Conservation (phyloP, 495 filamentous ascomycete genomes). For the Penicillium robsamsonii region DNA sequence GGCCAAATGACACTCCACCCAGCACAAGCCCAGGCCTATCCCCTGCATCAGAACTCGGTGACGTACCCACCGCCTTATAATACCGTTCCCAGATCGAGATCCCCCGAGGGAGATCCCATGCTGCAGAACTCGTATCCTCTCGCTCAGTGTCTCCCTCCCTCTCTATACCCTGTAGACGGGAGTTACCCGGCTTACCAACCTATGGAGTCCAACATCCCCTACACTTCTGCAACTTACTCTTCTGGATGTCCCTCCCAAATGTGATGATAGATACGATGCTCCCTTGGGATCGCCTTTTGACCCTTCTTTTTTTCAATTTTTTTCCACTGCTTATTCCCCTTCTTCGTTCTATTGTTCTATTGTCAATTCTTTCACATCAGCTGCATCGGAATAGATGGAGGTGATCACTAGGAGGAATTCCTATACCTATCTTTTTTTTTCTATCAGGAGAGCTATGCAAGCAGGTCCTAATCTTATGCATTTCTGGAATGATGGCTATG, state of each 20-base stretch:
- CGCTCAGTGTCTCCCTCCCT: constrained; percentile 14
- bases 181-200: constrained; percentile 20
- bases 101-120: constrained; percentile 24
- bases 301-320: not conserved
- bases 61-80: constrained; percentile 44
- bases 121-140: constrained; percentile 29
- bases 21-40: constrained; percentile 22
- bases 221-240: constrained; percentile 15
- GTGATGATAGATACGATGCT: constrained; percentile 16
- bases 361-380: not conserved
- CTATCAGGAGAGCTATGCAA: not conserved
- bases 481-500: constrained; percentile 20
- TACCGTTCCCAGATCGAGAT: constrained; percentile 24
- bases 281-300: not conserved
- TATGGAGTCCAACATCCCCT: constrained; percentile 18
- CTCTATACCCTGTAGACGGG: constrained; percentile 19
- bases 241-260: constrained; percentile 26
- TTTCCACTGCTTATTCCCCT: constrained; percentile 17
- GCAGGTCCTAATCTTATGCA: constrained; percentile 3
- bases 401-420: not conserved
- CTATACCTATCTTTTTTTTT: too few species aligned
- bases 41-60: constrained; percentile 37
- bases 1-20: constrained; percentile 19
- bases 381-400: not conserved
- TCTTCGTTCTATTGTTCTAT: not conserved